Evolutionary conservation across 441 rosid genomes (phyloP), one percentile per base, ranked within the genome.

Genomic region (Cnidoscolus chayamansa): DNA sequence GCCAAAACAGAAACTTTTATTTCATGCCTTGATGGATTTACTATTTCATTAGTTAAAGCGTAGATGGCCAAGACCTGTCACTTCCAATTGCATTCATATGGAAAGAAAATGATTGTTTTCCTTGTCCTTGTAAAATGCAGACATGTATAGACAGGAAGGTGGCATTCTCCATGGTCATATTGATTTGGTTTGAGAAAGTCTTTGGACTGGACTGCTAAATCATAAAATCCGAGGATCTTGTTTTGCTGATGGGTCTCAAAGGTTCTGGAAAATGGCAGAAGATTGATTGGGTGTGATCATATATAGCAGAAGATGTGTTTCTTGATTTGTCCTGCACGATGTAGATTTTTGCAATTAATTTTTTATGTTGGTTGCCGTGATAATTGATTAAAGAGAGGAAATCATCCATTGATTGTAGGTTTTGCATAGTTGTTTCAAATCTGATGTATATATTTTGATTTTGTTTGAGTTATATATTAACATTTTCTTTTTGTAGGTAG

Each of bases 81-180:
- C 7, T 40, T 40, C 45, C 45, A 6, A 40, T 5, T 40, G 7
- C 58, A 25, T 11, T 31, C 62, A 57, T 15, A 17, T 59, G 35
- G 9, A 17, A 4, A 40, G 31, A 53, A 56, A 35, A 9, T 19
- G 9, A 15, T 48, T 20, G 17, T 63, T 75, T 45, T 40, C 45
- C 7, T 40, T 40, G 45, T 59, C 53, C 19, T 63, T 53, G 9
- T 43, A 5, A 16, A 30, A 54, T 72, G 74, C 83, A 80, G 84
- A 73, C 55, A 3, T 62, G 62, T 63, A 74, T 72, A 61, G 55
- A 73, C 67, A 58, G 60, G 63, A 66, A 75, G 56, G 65, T 67
- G 67, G 50, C 45, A 0, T 40, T 67, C 67, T 75, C 64, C 67
- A 60, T 68, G 62, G 65, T 63, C 8, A 13, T 20, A 57, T 31